phyloP scores from a whole-genome alignment of 495 filamentous ascomycete species.

The Aspergillus funiculosus region DNA sequence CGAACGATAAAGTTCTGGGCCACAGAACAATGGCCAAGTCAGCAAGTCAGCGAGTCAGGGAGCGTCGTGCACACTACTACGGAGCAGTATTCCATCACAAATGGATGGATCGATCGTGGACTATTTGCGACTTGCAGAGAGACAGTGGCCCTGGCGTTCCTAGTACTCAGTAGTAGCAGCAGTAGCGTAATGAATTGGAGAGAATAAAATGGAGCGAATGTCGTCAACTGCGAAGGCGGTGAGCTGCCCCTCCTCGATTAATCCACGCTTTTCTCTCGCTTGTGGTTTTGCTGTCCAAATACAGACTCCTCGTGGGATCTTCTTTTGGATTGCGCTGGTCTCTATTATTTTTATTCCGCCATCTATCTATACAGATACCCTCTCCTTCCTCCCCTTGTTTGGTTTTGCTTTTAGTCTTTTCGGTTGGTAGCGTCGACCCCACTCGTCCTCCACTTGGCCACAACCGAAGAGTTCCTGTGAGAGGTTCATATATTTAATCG shows the following conservation, averaged over 20 bases:
- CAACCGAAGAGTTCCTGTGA: slow-evolving; percentile 2
- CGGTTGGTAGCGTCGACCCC: slow-evolving; percentile 3
- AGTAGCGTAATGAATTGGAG: too few species aligned
- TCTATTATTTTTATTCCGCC: not conserved
- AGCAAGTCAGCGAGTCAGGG: too few species aligned
- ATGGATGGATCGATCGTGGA: too few species aligned
- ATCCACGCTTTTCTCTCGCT: not conserved
- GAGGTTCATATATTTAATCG: too few species aligned
- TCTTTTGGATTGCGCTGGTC: not conserved
- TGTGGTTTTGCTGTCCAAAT: not conserved
- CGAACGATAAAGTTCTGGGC: too few species aligned
- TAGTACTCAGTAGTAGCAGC: too few species aligned
- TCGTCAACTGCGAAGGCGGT: slow-evolving; percentile 3
- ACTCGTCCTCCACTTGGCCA: slow-evolving; percentile 8
- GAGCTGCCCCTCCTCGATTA: slow-evolving; percentile 4
- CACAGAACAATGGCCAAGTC: too few species aligned
- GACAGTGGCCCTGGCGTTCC: too few species aligned
- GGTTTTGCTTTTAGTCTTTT: not conserved
- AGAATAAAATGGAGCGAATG: too few species aligned
- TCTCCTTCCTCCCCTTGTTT: not conserved
- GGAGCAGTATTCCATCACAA: too few species aligned
- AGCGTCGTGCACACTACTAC: too few species aligned
- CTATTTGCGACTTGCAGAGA: too few species aligned
- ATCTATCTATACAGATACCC: not conserved
- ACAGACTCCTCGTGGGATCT: not conserved